Conservation (phyloP, 2,329 filamentous ascomycete genomes). For the Trichoderma koningii region DNA sequence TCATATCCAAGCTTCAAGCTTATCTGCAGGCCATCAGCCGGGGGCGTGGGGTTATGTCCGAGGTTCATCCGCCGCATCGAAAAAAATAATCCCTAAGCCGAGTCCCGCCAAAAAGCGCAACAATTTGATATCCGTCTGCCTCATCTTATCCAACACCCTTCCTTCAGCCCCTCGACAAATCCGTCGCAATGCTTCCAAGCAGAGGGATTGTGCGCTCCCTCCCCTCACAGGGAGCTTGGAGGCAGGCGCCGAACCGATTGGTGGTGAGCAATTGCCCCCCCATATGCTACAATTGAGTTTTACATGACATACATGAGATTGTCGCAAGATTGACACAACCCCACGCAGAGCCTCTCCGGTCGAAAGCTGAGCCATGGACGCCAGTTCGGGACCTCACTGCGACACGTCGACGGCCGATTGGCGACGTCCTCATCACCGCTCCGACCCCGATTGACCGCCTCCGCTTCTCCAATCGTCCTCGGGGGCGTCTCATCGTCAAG, state of each 20-base stretch:
- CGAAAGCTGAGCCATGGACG: constrained; percentile 41
- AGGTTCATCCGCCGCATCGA: constrained; percentile 42
- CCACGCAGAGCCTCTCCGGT: constrained; percentile 33
- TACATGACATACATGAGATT: not conserved
- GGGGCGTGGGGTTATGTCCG: constrained; percentile 33
- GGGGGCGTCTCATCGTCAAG: constrained; percentile 39
- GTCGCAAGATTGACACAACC: constrained; percentile 7
- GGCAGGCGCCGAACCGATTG: constrained; percentile 36
- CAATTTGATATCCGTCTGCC: constrained; percentile 14
- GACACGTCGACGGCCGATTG: constrained; percentile 31
- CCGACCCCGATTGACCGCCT: constrained; percentile 28
- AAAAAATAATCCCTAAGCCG: constrained; percentile 34
- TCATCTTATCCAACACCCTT: not conserved
- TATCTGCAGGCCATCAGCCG: constrained; percentile 1
- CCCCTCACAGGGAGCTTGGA: constrained; percentile 39
- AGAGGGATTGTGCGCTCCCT: constrained; percentile 48
- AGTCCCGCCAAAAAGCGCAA: constrained; percentile 31
- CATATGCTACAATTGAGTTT: not conserved
- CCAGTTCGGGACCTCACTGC: constrained; percentile 41
- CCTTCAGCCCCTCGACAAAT: constrained; percentile 5
- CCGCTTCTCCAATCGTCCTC: constrained; percentile 36
- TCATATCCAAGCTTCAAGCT: not conserved
- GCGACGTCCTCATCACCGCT: constrained; percentile 33
- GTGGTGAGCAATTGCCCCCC: constrained; percentile 30
- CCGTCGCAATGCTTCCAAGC: constrained; percentile 48